A percentile compares a stretch with the other conserved stretches of the same genome.
These are phyloP conservation scores for Canariomyces notabilis DNA, from an alignment of 2,329 filamentous ascomycete species.

Conservation along the genomic window DNA sequence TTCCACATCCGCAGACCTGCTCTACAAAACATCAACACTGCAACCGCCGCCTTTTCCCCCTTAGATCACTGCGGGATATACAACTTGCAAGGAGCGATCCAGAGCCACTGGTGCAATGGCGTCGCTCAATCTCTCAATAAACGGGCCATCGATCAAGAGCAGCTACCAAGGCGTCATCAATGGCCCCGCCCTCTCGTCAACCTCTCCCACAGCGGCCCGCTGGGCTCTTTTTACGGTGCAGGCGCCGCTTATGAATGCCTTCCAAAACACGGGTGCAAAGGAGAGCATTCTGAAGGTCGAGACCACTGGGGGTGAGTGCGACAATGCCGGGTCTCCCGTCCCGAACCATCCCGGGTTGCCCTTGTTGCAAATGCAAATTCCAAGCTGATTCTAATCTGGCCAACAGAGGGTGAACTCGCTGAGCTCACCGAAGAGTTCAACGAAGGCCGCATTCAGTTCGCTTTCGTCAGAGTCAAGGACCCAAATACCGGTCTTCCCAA, in stretches of 20 bases:
- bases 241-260: slow-evolving; percentile 85
- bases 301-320: slow-evolving; percentile 67
- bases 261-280: slow-evolving; percentile 79
- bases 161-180: slow-evolving; percentile 62
- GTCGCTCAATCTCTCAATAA: slow-evolving; percentile 72
- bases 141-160: slow-evolving; percentile 79
- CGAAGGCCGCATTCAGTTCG: slow-evolving; percentile 94
- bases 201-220: slow-evolving; percentile 78
- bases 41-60: neutral
- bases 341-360: neutral
- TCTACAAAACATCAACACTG: neutral
- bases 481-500: slow-evolving; percentile 87
- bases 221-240: slow-evolving; percentile 95
- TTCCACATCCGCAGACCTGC: neutral
- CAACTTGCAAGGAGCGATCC: neutral
- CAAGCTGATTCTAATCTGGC: slow-evolving; percentile 6
- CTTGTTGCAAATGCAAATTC: neutral
- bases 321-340: neutral
- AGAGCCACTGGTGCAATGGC: slow-evolving; percentile 52
- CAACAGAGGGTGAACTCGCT: slow-evolving; percentile 76
- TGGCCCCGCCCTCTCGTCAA: slow-evolving; percentile 44
- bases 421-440: slow-evolving; percentile 95
- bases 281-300: slow-evolving; percentile 96
- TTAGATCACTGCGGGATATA: neutral
- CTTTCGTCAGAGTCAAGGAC: slow-evolving; percentile 93